phyloP scores from a whole-genome alignment of 2,329 filamentous ascomycete genomes.

The Colletotrichum godetiae region DNA sequence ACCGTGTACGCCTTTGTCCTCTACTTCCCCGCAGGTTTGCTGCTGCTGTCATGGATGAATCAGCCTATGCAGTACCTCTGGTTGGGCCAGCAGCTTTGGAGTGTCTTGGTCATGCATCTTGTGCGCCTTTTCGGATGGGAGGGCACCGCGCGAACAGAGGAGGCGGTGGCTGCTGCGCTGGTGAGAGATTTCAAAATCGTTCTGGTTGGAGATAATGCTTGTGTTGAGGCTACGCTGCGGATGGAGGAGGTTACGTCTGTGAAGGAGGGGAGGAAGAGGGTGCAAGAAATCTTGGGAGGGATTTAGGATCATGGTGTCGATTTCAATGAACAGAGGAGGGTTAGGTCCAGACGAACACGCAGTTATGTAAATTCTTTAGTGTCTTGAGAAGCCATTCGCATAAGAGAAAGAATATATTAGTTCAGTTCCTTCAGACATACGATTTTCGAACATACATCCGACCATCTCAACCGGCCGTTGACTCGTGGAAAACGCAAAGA shows the following conservation, averaged over 20 bases:
- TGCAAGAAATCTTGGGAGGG: neutral
- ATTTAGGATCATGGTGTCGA: neutral
- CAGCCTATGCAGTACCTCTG: slow-evolving; percentile 37
- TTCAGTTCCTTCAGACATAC: too few relatives aligned
- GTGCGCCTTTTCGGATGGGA: neutral
- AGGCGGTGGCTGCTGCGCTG: neutral
- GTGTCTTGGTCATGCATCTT: slow-evolving; percentile 37
- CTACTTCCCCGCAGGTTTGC: neutral
- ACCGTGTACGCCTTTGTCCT: neutral
- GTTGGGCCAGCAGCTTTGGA: slow-evolving; percentile 38
- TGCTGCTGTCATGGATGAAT: slow-evolving; percentile 35
- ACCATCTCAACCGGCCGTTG: neutral
- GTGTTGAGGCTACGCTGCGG: neutral
- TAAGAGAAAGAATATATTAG: too few relatives aligned
- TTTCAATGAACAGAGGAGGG: neutral
- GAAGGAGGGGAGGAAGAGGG: neutral
- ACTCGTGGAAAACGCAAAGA: neutral
- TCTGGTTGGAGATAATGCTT: neutral
- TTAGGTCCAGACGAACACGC: too few relatives aligned
- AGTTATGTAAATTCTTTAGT: too few relatives aligned
- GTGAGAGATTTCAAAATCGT: neutral
- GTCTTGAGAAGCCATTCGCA: too few relatives aligned
- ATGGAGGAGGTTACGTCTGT: neutral
- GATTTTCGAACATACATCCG: neutral
- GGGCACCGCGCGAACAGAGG: neutral